phyloP scores from a whole-genome alignment of 2,329 filamentous ascomycete genomes.

The Aureobasidium melanogenum region DNA sequence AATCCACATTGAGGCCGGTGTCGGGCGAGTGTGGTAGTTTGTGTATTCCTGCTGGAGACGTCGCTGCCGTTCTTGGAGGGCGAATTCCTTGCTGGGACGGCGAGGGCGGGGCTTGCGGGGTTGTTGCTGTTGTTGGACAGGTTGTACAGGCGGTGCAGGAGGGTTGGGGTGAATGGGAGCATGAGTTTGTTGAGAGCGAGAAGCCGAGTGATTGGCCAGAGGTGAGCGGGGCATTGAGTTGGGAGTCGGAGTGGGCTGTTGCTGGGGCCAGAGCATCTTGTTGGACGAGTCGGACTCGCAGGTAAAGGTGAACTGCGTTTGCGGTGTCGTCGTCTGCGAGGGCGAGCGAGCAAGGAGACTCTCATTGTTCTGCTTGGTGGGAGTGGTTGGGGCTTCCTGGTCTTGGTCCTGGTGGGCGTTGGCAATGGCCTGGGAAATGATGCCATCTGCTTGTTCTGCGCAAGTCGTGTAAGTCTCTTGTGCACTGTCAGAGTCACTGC shows the following conservation, averaged over 20 bases:
- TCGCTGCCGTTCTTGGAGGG: constrained; percentile 66
- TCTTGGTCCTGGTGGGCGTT: constrained; percentile 64
- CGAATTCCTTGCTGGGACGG: constrained; percentile 58
- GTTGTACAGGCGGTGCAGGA: constrained; percentile 17
- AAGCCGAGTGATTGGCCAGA: constrained; percentile 16
- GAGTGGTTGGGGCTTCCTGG: constrained; percentile 48
- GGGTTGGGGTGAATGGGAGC: neutral
- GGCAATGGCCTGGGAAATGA: constrained; percentile 87
- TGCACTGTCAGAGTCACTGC: neutral
- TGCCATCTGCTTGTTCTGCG: constrained; percentile 43
- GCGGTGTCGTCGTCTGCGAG: constrained; percentile 54
- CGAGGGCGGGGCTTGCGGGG: constrained; percentile 50
- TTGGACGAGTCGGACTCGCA: constrained; percentile 84
- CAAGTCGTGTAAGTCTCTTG: neutral
- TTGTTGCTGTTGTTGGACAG: constrained; percentile 24
- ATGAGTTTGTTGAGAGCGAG: constrained; percentile 13
- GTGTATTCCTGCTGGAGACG: constrained; percentile 67
- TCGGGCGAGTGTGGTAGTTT: constrained; percentile 66
- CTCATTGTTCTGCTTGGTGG: constrained; percentile 54
- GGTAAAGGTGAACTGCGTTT: constrained; percentile 92
- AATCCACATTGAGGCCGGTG: constrained; percentile 73
- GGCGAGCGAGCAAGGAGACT: constrained; percentile 64
- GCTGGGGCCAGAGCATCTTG: constrained; percentile 62
- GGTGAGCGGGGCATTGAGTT: neutral
- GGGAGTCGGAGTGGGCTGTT: constrained; percentile 33